phyloP scores from a whole-genome alignment of 2,329 filamentous ascomycete genomes.

The Ascocoryne sarcoides region DNA sequence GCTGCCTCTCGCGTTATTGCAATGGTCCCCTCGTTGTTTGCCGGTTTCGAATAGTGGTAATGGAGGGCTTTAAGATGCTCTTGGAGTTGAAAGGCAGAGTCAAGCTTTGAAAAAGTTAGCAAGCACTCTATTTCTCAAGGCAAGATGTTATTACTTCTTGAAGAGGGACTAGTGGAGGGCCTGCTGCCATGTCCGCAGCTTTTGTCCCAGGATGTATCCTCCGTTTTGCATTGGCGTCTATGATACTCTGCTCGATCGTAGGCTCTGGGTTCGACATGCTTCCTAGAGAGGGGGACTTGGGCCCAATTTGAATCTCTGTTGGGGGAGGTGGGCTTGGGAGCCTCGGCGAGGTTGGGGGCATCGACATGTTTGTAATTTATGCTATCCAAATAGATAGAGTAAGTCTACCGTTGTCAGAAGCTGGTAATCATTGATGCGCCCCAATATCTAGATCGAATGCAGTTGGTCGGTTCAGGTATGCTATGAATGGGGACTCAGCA shows the following conservation, averaged over 20 bases:
- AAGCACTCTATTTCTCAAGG: slow-evolving; percentile 1
- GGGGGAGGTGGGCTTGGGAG: slow-evolving; percentile 91
- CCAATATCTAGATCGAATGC: too few species aligned
- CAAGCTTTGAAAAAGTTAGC: slow-evolving; percentile 52
- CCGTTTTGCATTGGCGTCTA: slow-evolving; percentile 67
- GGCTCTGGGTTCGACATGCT: slow-evolving; percentile 51
- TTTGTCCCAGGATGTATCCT: slow-evolving; percentile 90
- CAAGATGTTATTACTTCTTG: slow-evolving; percentile 56
- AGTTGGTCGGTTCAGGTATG: too few species aligned
- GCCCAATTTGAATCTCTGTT: slow-evolving; percentile 85
- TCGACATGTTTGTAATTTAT: slow-evolving; percentile 37
- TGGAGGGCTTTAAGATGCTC: slow-evolving; percentile 93
- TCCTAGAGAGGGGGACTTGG: slow-evolving; percentile 62
- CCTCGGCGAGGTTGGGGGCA: slow-evolving; percentile 73
- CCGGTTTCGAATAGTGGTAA: slow-evolving; percentile 64
- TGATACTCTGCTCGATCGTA: slow-evolving; percentile 47
- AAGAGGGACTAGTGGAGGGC: slow-evolving; percentile 78
- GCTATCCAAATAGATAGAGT: neutral
- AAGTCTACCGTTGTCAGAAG: too few species aligned
- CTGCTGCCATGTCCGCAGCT: slow-evolving; percentile 84
- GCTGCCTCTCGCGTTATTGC: slow-evolving; percentile 73
- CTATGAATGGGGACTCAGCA: too few species aligned
- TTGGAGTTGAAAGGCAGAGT: slow-evolving; percentile 94
- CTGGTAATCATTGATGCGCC: too few species aligned
- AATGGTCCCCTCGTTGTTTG: slow-evolving; percentile 42